Percentiles rank a stretch among this genome's conserved stretches.
Evolutionary conservation across 495 filamentous ascomycete genomes (phyloP).

Genomic region (Apodospora peruviana): DNA sequence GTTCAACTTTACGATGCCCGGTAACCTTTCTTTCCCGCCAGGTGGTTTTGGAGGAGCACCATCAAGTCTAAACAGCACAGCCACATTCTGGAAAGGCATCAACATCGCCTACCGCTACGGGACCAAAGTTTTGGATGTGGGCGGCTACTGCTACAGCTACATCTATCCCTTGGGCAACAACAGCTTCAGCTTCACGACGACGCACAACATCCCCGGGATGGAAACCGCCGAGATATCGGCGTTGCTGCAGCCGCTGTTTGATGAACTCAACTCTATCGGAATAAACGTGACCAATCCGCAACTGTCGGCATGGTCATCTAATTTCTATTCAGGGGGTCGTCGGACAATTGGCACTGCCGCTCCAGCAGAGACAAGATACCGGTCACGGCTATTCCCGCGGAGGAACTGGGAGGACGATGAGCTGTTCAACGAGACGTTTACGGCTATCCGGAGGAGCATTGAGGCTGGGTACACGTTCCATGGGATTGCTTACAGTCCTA

Average conservation of each 20-base stretch:
- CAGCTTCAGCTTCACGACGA: conserved; percentile 29
- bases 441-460: conserved; percentile 43
- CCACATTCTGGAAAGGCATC: conserved; percentile 47
- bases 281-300: conserved; percentile 25
- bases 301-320: conserved; percentile 3
- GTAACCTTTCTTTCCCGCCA: too few species aligned
- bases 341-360: conserved; percentile 12
- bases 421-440: conserved; percentile 41
- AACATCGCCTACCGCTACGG: conserved; percentile 34
- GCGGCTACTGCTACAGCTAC: conserved; percentile 41
- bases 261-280: conserved; percentile 27
- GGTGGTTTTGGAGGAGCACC: too few species aligned
- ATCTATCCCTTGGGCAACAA: conserved; percentile 29
- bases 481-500: conserved; percentile 37
- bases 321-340: conserved; percentile 17
- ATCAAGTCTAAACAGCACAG: conserved; percentile 28
- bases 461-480: conserved; percentile 38
- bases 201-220: conserved; percentile 25
- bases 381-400: conserved; percentile 49
- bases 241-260: conserved; percentile 42
- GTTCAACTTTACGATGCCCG: too few species aligned
- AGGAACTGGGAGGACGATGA: conserved; percentile 35
- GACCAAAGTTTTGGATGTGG: conserved; percentile 28
- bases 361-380: conserved; percentile 33
- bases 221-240: conserved; percentile 21